phyloP scores from a whole-genome alignment of 495 filamentous ascomycete species.

The Podospora tetraspora region DNA sequence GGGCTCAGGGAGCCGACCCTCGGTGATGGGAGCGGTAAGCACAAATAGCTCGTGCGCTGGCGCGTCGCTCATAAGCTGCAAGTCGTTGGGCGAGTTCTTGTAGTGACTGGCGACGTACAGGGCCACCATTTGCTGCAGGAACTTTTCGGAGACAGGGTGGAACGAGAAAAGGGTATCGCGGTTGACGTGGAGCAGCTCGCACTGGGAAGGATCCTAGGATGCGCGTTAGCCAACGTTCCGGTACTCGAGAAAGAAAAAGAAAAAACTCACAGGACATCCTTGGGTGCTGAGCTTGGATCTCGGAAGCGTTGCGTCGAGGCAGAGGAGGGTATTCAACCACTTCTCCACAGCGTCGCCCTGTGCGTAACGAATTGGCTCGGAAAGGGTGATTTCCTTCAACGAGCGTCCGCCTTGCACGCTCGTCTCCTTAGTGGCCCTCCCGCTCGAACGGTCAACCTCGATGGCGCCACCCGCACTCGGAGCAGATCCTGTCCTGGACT shows the following conservation, averaged over 20 bases:
- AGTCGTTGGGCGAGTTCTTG: conserved; percentile 96
- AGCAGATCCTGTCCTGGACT: conserved; percentile 58
- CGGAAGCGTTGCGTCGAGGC: conserved; percentile 84
- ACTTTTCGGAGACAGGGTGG: conserved; percentile 92
- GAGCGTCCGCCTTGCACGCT: conserved; percentile 66
- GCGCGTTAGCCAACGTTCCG: neutral
- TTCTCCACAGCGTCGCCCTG: conserved; percentile 87
- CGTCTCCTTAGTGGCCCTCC: conserved; percentile 58
- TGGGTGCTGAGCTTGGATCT: conserved; percentile 66
- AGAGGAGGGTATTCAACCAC: conserved; percentile 93
- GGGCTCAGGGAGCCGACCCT: conserved; percentile 83
- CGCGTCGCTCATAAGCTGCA: conserved; percentile 96
- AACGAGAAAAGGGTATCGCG: conserved; percentile 97
- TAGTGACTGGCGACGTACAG: conserved; percentile 98
- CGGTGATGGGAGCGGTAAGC: conserved; percentile 79
- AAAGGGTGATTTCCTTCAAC: conserved; percentile 86
- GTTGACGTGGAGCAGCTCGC: conserved; percentile 88
- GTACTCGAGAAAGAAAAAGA: neutral
- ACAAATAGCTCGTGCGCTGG: conserved; percentile 97
- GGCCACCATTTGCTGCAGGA: conserved; percentile 96
- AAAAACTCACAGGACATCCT: conserved; percentile 57
- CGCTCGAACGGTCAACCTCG: conserved; percentile 67
- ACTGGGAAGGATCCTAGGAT: conserved; percentile 66
- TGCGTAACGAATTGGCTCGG: conserved; percentile 91
- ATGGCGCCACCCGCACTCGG: conserved; percentile 51